Base-by-base conservation (phyloP, 192 early-diverging fungal genomes). In the Coemansia sp. region DNA sequence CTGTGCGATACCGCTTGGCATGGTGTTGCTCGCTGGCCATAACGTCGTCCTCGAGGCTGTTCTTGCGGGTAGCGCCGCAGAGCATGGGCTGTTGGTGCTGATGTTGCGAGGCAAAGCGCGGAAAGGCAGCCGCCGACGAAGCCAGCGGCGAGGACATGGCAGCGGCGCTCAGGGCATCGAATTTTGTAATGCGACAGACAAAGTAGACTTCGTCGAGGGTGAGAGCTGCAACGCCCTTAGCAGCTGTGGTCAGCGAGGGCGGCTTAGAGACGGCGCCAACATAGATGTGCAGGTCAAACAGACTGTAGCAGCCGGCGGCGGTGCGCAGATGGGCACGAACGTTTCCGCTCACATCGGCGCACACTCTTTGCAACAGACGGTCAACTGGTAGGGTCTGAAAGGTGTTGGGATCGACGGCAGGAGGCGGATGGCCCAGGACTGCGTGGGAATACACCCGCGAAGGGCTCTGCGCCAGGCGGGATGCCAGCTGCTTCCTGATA, bases 271-370 rank as follows among this genome's bases (percentile, higher is more conserved):
- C 65, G 2, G 65, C 65, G 22, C 68, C 74, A 1, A 64, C 75
- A 28, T 61, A 71, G 33, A 77, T 48, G 50, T 67, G 57, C 13
- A 77, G 64, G 47, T 77, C 69, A 42, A 77, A 77, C 9, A 77
- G 65, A 17, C 52, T 48, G 59, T 62, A 68, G 56, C 57, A n/a
- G 47, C 75, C 68, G 2, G 57, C 23, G 2, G 65, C 64, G 1
- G 75, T 77, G 40, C 69, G 75, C 64, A 77, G 25, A 37, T 72
- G 75, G 11, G 69, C 75, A 23, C 75, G 75, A 47, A 65, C 62
- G 10, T 62, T 41, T 0, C 36, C 65, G 38, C 54, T 27, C 14
- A 62, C 45, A 33, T 61, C 65, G 7, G 65, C 38, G 59, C 61
- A 64, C 33, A 64, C 75, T 36, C 64, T 61, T 47, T 68, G 75